Conservation (phyloP, 1,284 basidiomycete genomes). For the Cutaneotrichosporon sp. region DNA sequence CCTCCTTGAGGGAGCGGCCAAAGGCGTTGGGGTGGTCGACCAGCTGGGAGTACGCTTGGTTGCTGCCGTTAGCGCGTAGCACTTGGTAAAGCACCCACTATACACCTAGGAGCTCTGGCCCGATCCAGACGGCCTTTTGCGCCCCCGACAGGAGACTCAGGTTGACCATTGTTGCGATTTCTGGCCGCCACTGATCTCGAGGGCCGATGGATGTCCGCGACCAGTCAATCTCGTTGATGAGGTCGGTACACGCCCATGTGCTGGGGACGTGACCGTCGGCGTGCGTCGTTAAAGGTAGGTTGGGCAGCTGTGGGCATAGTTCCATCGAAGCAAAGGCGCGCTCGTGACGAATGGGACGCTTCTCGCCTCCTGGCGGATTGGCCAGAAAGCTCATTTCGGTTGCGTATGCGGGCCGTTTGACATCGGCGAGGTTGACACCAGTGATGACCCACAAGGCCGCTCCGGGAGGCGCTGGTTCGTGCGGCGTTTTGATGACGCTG, state of each 20-base stretch:
- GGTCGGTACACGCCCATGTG: not conserved
- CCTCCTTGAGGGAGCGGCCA: slow-evolving; percentile 24
- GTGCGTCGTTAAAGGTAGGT: too few species aligned
- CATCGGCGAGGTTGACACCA: not conserved
- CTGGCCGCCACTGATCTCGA: slow-evolving; percentile 14
- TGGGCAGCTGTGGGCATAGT: too few species aligned
- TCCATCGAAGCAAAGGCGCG: too few species aligned
- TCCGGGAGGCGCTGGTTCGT: not conserved
- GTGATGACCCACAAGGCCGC: not conserved
- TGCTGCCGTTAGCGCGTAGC: slow-evolving; percentile 21
- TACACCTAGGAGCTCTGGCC: slow-evolving; percentile 31
- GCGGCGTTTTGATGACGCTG: slow-evolving; percentile 10
- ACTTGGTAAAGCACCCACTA: slow-evolving; percentile 17
- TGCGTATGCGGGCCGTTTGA: not conserved
- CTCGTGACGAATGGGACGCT: too few species aligned
- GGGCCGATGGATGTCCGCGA: slow-evolving; percentile 30
- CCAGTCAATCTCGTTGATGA: slow-evolving; percentile 27
- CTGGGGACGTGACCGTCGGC: too few species aligned
- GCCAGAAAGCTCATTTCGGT: not conserved
- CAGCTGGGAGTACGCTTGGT: slow-evolving; percentile 25
- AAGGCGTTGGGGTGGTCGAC: slow-evolving; percentile 31
- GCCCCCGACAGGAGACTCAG: not conserved
- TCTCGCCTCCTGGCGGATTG: too few species aligned
- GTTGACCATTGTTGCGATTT: slow-evolving; percentile 1
- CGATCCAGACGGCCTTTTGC: slow-evolving; percentile 32